phyloP scores from a whole-genome alignment of 345 rosid genomes.

The Gossypium herbaceum region DNA sequence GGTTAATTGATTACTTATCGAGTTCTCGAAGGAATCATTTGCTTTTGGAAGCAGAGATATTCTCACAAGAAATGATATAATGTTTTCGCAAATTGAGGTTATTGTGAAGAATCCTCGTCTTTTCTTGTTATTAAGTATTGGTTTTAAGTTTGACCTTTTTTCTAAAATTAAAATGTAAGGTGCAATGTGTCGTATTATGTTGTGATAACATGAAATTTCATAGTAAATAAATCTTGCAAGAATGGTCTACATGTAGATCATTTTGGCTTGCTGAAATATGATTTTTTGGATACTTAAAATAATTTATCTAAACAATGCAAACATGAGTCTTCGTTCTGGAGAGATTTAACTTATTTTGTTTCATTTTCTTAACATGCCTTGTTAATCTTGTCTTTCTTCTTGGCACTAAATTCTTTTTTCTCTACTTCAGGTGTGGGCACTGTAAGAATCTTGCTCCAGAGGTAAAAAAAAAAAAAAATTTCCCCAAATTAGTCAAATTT shows the following conservation, averaged over 20 bases:
- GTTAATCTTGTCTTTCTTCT: neutral
- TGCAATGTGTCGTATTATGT: neutral
- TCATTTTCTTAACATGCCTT: neutral
- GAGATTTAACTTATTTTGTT: neutral
- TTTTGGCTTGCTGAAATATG: neutral
- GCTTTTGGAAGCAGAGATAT: neutral
- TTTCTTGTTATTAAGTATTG: neutral
- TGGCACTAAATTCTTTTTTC: neutral
- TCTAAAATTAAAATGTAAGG: too few relatives aligned
- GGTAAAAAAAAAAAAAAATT: conserved; percentile 32
- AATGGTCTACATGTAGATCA: neutral
- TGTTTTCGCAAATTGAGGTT: neutral
- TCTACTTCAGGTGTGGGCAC: conserved; percentile 82
- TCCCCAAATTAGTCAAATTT: neutral
- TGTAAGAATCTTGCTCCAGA: conserved; percentile 92
- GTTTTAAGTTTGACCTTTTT: neutral
- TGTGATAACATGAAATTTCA: neutral
- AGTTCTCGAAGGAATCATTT: neutral
- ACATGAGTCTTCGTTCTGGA: neutral
- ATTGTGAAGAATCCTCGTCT: neutral
- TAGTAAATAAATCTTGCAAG: neutral
- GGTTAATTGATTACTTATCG: neutral
- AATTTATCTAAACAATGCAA: neutral
- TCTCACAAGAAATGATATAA: neutral
- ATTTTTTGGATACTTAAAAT: neutral